These are phyloP conservation scores for Apiotrichum laibachii DNA, from an alignment of 1,284 basidiomycete genomes.

Conservation along the genomic window DNA sequence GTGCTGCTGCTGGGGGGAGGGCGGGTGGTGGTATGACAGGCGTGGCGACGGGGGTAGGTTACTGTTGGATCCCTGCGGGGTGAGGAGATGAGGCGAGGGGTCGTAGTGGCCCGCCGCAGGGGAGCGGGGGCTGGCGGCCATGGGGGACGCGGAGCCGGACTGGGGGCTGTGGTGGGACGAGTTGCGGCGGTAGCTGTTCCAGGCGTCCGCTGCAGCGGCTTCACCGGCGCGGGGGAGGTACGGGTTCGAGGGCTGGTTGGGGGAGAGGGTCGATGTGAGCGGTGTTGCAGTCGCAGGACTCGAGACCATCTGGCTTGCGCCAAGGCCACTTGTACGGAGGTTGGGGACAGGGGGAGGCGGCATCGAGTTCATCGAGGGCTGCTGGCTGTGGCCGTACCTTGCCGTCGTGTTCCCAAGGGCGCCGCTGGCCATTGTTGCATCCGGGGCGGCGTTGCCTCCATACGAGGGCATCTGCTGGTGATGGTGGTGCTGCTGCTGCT, in stretches of 20 bases:
- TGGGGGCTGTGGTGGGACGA: constrained; percentile 26
- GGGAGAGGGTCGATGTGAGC: neutral
- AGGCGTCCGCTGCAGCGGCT: constrained; percentile 10
- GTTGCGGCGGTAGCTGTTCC: constrained; percentile 17
- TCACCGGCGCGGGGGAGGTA: constrained; percentile 33
- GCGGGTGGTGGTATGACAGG: neutral
- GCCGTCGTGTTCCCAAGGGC: neutral
- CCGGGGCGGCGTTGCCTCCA: neutral
- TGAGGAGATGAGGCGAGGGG: constrained; percentile 23
- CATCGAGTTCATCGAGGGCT: constrained; percentile 2
- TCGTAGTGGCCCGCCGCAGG: constrained; percentile 35
- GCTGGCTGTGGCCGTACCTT: constrained; percentile 1
- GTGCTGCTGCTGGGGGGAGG: constrained; percentile 2
- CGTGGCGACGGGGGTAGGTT: constrained; percentile 13
- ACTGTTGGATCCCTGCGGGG: constrained; percentile 12
- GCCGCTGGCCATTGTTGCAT: neutral
- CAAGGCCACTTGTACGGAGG: neutral
- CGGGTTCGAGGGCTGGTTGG: constrained; percentile 29
- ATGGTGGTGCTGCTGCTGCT: constrained; percentile 16
- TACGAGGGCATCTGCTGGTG: constrained; percentile 8
- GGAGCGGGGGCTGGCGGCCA: constrained; percentile 31
- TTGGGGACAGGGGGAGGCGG: constrained; percentile 15
- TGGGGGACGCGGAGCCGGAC: constrained; percentile 38
- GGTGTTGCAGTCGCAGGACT: constrained; percentile 4
- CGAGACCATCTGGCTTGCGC: neutral